phyloP scores from a whole-genome alignment of 2,329 filamentous ascomycete species.

The Trichophaea hybrida region DNA sequence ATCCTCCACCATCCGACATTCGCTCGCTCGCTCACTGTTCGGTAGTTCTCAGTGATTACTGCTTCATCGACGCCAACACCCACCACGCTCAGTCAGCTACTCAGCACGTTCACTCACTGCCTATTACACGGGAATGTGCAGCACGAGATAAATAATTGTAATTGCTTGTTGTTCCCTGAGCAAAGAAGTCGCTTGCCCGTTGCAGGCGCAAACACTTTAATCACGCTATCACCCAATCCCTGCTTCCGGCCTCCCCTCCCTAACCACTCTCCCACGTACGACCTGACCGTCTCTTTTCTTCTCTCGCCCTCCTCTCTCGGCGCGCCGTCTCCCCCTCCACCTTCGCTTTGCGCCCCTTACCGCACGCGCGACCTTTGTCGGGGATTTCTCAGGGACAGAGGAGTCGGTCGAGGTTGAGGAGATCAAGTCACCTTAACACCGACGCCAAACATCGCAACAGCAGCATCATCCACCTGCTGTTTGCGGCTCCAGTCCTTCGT shows the following conservation, averaged over 20 bases:
- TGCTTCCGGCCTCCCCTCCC: not conserved
- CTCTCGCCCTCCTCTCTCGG: not conserved
- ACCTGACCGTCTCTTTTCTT: not conserved
- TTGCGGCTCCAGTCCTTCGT: not conserved
- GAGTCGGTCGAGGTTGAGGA: conserved; percentile 2
- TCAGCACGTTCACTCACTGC: not conserved
- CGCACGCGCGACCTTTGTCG: conserved; percentile 7
- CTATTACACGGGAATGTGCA: not conserved
- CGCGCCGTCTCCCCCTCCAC: not conserved
- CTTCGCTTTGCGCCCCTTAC: conserved; percentile 13
- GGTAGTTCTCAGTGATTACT: not conserved
- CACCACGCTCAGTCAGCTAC: not conserved
- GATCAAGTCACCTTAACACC: conserved; percentile 15
- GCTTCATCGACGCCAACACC: not conserved
- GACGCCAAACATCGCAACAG: conserved; percentile 3
- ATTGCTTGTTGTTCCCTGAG: conserved; percentile 1
- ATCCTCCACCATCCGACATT: not conserved
- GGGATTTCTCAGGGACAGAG: conserved; percentile 10
- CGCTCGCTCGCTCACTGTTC: not conserved
- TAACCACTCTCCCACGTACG: not conserved
- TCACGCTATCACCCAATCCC: not conserved
- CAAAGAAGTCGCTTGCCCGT: not conserved
- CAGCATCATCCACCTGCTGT: too few species aligned
- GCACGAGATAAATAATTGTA: not conserved
- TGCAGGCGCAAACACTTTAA: not conserved